Evolutionary conservation across 805 yeast genomes (phyloP).

Genomic region (Starmerella stigmatis): DNA sequence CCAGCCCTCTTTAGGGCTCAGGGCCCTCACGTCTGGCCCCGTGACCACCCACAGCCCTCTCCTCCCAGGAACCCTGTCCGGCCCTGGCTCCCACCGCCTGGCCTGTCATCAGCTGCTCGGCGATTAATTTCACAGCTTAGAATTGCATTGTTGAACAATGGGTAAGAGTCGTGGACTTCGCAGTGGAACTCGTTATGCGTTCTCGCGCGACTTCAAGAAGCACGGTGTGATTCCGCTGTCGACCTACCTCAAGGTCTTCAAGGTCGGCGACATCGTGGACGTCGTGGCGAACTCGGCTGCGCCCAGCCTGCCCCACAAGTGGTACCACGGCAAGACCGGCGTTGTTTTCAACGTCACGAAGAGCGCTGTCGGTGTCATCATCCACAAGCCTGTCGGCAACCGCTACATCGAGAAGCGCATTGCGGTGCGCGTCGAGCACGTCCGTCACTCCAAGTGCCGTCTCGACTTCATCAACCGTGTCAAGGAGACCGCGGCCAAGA

Average conservation of each 20-base stretch:
- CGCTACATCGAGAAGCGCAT: conserved; percentile 98
- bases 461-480: conserved; percentile 98
- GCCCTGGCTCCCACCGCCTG: background rate
- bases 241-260: conserved; percentile 94
- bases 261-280: conserved; percentile 98
- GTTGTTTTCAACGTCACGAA: conserved; percentile 97
- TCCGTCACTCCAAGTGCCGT: conserved; percentile 99
- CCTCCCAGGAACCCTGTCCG: background rate
- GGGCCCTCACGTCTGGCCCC: conserved; percentile 3
- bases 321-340: conserved; percentile 99
- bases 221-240: conserved; percentile 93
- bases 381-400: conserved; percentile 98
- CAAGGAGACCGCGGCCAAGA: conserved; percentile 88
- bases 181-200: conserved; percentile 99
- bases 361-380: conserved; percentile 94
- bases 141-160: conserved; percentile 21
- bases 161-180: conserved; percentile 85
- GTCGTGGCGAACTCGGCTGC: conserved; percentile 99
- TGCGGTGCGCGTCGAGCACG: conserved; percentile 96
- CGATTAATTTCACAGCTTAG: background rate
- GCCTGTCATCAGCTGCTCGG: background rate
- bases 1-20: background rate
- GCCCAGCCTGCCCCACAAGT: conserved; percentile 99
- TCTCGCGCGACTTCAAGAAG: conserved; percentile 98
- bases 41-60: background rate